Percentiles rank a stretch among this genome's conserved stretches.
These are phyloP conservation scores for Olyra latifolia DNA, from an alignment of 176 grass and related monocot species.

Conservation along the genomic window DNA sequence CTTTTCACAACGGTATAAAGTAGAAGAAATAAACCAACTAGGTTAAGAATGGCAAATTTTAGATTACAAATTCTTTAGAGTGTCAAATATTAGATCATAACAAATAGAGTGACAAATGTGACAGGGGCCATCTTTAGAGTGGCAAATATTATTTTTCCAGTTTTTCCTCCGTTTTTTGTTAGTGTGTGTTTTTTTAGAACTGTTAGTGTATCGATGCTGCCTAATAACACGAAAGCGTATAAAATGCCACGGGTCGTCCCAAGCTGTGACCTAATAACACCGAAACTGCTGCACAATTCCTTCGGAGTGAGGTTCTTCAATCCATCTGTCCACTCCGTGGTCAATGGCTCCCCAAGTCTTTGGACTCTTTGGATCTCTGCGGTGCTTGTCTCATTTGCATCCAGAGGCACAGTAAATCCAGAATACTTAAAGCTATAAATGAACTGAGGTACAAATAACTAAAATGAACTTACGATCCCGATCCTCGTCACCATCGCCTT, in stretches of 20 bases:
- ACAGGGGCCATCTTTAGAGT: no score
- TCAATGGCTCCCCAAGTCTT: background rate
- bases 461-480: conserved; percentile 38
- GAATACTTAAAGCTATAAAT: background rate
- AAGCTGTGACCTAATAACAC: background rate
- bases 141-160: no score
- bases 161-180: conserved; percentile 11
- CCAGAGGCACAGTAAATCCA: conserved; percentile 13
- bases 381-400: background rate
- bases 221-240: no score
- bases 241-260: background rate
- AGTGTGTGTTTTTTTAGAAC: no score
- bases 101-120: no score
- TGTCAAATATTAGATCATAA: no score
- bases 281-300: background rate
- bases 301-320: background rate
- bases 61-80: no score
- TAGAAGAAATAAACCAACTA: no score
- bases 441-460: background rate
- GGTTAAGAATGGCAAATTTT: no score
- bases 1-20: no score
- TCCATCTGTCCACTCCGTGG: background rate
- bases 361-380: background rate
- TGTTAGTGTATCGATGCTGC: background rate
- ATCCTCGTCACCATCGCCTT: conserved; percentile 34